A percentile compares a stretch with the other conserved stretches of the same genome.
phyloP scores from a whole-genome alignment of 2,329 filamentous ascomycete genomes.

The Verticillium nubilum region DNA sequence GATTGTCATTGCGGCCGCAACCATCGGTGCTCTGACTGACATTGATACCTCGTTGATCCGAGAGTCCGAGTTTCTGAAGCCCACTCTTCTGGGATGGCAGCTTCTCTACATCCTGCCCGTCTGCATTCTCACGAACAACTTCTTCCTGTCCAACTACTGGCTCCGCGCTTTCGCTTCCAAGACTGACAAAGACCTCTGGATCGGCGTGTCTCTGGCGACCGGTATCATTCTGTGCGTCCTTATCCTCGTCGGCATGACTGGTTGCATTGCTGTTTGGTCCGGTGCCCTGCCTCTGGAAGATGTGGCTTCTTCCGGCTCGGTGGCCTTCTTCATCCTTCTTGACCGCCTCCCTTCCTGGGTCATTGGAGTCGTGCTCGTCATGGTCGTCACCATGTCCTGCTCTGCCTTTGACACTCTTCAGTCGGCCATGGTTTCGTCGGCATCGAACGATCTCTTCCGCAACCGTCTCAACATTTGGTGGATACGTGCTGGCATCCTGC shows the following conservation, averaged over 20 bases:
- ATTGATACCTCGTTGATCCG: constrained; percentile 66
- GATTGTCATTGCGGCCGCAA: constrained; percentile 69
- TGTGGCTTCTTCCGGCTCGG: constrained; percentile 52
- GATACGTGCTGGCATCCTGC: constrained; percentile 63
- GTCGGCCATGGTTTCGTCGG: constrained; percentile 79
- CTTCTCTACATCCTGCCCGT: constrained; percentile 79
- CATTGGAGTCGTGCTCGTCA: constrained; percentile 75
- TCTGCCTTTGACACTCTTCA: constrained; percentile 78
- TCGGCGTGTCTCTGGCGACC: constrained; percentile 66
- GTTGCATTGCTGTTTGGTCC: constrained; percentile 73
- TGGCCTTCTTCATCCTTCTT: constrained; percentile 72
- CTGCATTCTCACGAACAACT: constrained; percentile 77
- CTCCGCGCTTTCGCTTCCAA: constrained; percentile 76
- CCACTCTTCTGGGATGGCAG: constrained; percentile 74
- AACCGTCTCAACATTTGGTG: constrained; percentile 73
- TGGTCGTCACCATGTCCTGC: constrained; percentile 71
- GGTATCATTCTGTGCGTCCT: constrained; percentile 62
- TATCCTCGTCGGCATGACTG: constrained; percentile 66
- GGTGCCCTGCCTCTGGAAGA: constrained; percentile 63
- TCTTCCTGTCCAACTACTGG: constrained; percentile 83
- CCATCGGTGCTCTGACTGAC: constrained; percentile 69
- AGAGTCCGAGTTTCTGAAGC: constrained; percentile 61
- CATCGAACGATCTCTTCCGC: constrained; percentile 78
- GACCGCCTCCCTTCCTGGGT: constrained; percentile 71
- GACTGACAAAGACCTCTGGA: constrained; percentile 71